These are phyloP conservation scores for Shiraia sp. DNA, from an alignment of 2,329 filamentous ascomycete genomes.

Conservation along the genomic window DNA sequence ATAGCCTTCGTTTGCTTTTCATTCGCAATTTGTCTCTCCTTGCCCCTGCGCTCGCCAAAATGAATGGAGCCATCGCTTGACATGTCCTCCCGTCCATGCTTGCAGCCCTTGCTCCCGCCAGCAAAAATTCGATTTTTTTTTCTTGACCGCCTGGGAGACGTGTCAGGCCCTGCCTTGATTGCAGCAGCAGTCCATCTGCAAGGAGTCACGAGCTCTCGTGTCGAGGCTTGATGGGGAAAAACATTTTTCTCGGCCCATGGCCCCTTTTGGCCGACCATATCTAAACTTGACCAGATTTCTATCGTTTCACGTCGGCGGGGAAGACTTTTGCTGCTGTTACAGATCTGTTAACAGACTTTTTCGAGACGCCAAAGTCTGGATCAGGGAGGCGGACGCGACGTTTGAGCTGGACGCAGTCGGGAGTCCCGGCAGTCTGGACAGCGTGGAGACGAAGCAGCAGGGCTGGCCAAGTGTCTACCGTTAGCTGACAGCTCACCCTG, in stretches of 20 bases:
- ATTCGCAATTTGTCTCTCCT: constrained; percentile 32
- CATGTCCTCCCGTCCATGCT: constrained; percentile 6
- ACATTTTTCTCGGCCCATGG: constrained; percentile 15
- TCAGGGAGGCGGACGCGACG: constrained; percentile 4
- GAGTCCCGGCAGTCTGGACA: constrained; percentile 31
- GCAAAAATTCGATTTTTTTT: constrained; percentile 5
- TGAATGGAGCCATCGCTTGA: constrained; percentile 6
- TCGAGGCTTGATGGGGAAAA: constrained; percentile 22
- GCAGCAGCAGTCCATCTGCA: constrained; percentile 2
- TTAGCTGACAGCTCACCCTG: constrained; percentile 25
- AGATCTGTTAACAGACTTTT: constrained; percentile 11
- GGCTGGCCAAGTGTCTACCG: constrained; percentile 20
- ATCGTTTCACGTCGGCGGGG: constrained; percentile 28
- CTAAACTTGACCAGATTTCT: constrained; percentile 7
- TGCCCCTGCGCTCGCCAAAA: constrained; percentile 20
- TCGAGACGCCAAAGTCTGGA: constrained; percentile 7
- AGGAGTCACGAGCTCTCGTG: constrained; percentile 16
- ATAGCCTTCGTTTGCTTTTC: constrained; percentile 27
- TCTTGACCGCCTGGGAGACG: constrained; percentile 11
- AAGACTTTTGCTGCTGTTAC: constrained; percentile 16
- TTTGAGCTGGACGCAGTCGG: constrained; percentile 7
- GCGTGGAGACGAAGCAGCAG: constrained; percentile 28
- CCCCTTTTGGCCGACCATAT: constrained; percentile 18
- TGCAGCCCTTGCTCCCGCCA: constrained; percentile 5
- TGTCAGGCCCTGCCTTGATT: constrained; percentile 9